Conservation (phyloP, 2,329 filamentous ascomycete genomes). For the Nothomitra cinnamomea region DNA sequence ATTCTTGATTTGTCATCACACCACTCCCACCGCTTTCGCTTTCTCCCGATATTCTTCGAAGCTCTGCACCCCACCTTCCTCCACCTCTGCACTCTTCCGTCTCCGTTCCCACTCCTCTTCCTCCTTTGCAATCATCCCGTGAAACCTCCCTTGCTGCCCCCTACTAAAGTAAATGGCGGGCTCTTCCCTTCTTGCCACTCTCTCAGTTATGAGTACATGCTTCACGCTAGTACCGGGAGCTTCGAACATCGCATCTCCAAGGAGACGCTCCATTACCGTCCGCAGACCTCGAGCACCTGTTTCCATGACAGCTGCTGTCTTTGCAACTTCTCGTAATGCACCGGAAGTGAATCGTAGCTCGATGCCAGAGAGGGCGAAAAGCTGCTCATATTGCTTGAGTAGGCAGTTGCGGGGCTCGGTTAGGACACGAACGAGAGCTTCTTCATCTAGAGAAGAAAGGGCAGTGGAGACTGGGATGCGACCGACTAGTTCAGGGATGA, state of each 20-base stretch:
- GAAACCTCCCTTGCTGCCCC: slow-evolving; percentile 33
- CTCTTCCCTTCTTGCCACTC: slow-evolving; percentile 44
- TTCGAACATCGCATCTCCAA: slow-evolving; percentile 69
- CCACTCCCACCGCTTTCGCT: slow-evolving; percentile 16
- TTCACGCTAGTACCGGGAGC: slow-evolving; percentile 46
- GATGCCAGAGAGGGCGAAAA: slow-evolving; percentile 65
- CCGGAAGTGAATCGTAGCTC: slow-evolving; percentile 69
- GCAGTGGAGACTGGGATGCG: slow-evolving; percentile 82
- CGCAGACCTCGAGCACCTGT: slow-evolving; percentile 69
- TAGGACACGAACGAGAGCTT: slow-evolving; percentile 64
- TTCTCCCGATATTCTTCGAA: slow-evolving; percentile 29
- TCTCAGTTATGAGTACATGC: slow-evolving; percentile 58
- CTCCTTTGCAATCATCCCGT: slow-evolving; percentile 31
- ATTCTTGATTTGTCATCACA: neutral
- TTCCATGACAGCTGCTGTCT: slow-evolving; percentile 46
- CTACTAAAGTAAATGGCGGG: slow-evolving; percentile 33
- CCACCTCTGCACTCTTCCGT: slow-evolving; percentile 18
- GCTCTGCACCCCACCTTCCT: slow-evolving; percentile 14
- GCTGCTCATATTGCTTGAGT: slow-evolving; percentile 70
- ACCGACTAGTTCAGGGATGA: slow-evolving; percentile 93
- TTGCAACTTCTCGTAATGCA: slow-evolving; percentile 66
- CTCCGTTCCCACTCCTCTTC: slow-evolving; percentile 29
- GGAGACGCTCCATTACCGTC: slow-evolving; percentile 63
- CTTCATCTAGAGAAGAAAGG: slow-evolving; percentile 54
- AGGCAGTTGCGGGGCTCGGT: slow-evolving; percentile 85